A percentile compares a stretch with the other conserved stretches of the same genome.
Evolutionary conservation across 2,329 filamentous ascomycete species (phyloP).

Genomic region (Botrytis aclada): DNA sequence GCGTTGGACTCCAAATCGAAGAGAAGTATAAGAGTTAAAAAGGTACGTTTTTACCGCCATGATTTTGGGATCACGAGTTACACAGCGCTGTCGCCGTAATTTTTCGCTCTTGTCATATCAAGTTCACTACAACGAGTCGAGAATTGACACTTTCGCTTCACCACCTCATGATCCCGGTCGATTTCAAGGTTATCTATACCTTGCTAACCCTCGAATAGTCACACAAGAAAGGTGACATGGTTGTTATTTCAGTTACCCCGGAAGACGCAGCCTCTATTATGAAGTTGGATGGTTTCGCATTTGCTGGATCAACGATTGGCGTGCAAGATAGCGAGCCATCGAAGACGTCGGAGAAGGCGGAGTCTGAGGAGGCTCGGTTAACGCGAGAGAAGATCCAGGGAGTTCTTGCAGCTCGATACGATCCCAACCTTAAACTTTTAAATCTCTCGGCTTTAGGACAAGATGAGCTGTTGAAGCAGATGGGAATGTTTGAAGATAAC

Average conservation of each 20-base stretch:
- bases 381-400: conserved; percentile 66
- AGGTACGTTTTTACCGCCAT: conserved; percentile 66
- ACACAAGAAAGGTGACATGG: conserved; percentile 63
- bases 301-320: conserved; percentile 61
- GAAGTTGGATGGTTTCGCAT: conserved; percentile 65
- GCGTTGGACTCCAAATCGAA: conserved; percentile 47
- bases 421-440: conserved; percentile 67
- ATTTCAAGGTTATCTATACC: conserved; percentile 39
- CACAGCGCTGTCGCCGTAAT: conserved; percentile 38
- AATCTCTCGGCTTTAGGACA: conserved; percentile 75
- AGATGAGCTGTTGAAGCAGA: conserved; percentile 67
- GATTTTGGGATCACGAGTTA: conserved; percentile 43
- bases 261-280: conserved; percentile 62
- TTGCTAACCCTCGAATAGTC: conserved; percentile 70
- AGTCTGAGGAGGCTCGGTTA: conserved; percentile 53
- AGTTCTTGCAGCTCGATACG: conserved; percentile 74
- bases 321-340: conserved; percentile 46
- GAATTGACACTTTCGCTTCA: conserved; percentile 29
- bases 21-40: conserved; percentile 61
- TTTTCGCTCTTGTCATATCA: conserved; percentile 41
- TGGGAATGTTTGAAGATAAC: conserved; percentile 69
- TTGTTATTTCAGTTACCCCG: conserved; percentile 64
- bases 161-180: conserved; percentile 33
- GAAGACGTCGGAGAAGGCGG: conserved; percentile 36
- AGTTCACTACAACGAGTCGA: conserved; percentile 36